Evolutionary conservation across 352 stramenopile species (phyloP).

Genomic region (Thalassiosira exigua): DNA sequence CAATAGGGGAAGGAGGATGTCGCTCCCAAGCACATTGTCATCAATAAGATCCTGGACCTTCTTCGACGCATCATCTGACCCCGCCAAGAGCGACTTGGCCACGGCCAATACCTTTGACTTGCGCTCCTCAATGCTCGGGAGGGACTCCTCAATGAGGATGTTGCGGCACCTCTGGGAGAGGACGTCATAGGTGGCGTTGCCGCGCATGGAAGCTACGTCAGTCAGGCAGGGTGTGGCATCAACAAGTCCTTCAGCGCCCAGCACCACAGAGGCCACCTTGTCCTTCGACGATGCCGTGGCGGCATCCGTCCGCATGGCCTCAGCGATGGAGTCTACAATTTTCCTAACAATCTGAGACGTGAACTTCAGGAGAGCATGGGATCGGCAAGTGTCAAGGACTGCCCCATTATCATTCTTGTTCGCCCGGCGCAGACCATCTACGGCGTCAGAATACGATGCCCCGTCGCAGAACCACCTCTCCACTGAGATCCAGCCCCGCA

Average conservation of each 20-base stretch:
- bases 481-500: constrained; percentile 83
- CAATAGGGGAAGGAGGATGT: constrained; percentile 84
- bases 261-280: constrained; percentile 70
- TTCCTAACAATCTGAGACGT: constrained; percentile 70
- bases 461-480: constrained; percentile 86
- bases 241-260: constrained; percentile 77
- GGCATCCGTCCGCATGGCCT: constrained; percentile 71
- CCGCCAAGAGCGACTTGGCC: constrained; percentile 53
- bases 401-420: constrained; percentile 88
- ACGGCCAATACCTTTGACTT: constrained; percentile 78
- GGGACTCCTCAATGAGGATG: constrained; percentile 95
- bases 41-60: constrained; percentile 76
- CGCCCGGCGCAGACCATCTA: constrained; percentile 89
- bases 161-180: constrained; percentile 94
- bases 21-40: constrained; percentile 80
- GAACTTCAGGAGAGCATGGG: constrained; percentile 89
- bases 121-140: constrained; percentile 93
- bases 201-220: constrained; percentile 85
- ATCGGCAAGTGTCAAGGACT: constrained; percentile 90
- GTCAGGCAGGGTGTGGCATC: constrained; percentile 79
- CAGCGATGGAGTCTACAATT: constrained; percentile 83
- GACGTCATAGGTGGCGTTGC: constrained; percentile 88
- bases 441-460: constrained; percentile 83
- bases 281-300: constrained; percentile 33
- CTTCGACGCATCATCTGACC: constrained; percentile 49